These are phyloP conservation scores for Fusarium sp. DNA, from an alignment of 2,329 filamentous ascomycete species.

Conservation along the genomic window DNA sequence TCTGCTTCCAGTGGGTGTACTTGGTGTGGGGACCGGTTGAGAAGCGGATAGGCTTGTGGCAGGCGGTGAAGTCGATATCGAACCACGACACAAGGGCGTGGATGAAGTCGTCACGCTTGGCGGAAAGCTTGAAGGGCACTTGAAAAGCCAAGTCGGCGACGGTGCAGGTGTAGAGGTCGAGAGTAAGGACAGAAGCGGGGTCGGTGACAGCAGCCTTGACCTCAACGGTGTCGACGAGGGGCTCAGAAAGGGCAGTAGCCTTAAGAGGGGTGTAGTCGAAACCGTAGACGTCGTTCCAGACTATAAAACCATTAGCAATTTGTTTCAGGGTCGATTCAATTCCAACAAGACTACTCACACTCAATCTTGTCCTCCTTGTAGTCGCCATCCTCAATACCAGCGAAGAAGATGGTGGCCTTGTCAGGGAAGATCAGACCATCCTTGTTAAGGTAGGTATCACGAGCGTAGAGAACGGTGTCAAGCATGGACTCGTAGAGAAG, in stretches of 20 bases:
- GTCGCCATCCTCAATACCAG: constrained; percentile 97
- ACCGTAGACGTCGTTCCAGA: constrained; percentile 99
- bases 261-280: constrained; percentile 97
- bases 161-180: constrained; percentile 94
- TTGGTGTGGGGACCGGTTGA: constrained; percentile 98
- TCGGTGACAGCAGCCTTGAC: constrained; percentile 97
- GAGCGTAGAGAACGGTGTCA: constrained; percentile 96
- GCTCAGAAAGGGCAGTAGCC: constrained; percentile 91
- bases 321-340: background rate
- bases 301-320: constrained; percentile 58
- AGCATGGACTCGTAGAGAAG: constrained; percentile 99
- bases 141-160: constrained; percentile 86
- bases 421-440: constrained; percentile 97
- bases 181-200: constrained; percentile 82
- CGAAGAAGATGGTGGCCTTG: constrained; percentile 97
- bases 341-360: constrained; percentile 72
- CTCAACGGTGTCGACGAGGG: constrained; percentile 97
- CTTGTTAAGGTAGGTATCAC: constrained; percentile 88
- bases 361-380: constrained; percentile 99
- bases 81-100: constrained; percentile 99
- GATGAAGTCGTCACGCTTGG: constrained; percentile 91
- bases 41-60: constrained; percentile 98
- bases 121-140: constrained; percentile 79
- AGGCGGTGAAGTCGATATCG: constrained; percentile 97
- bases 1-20: constrained; percentile 99